phyloP scores from a whole-genome alignment of 441 rosid species.

The Syzygium malaccense region DNA sequence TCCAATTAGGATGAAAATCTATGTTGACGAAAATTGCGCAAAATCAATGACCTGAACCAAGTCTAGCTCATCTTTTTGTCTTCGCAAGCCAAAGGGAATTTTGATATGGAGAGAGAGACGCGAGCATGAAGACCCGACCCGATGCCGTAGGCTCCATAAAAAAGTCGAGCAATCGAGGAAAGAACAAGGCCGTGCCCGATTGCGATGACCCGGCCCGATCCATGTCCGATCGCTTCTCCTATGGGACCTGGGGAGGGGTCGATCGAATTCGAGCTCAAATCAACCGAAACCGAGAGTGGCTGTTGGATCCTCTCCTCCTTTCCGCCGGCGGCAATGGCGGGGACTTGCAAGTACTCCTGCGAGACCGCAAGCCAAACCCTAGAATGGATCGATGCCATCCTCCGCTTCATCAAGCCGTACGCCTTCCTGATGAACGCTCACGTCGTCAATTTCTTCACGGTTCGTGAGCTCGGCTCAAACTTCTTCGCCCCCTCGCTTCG shows the following conservation, averaged over 20 bases:
- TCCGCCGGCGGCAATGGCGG: background rate
- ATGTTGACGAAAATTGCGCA: background rate
- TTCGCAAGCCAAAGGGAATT: background rate
- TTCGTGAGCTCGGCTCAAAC: background rate
- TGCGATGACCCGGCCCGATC: background rate
- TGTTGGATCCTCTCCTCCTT: background rate
- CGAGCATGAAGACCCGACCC: background rate
- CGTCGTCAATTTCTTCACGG: conserved; percentile 79
- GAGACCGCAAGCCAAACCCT: conserved; percentile 47
- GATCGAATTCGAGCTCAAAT: background rate
- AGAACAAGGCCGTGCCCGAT: background rate
- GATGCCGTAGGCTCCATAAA: background rate
- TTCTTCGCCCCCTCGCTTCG: background rate
- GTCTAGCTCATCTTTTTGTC: background rate
- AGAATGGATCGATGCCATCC: conserved; percentile 65
- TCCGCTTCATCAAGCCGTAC: conserved; percentile 49
- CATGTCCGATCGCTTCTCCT: background rate
- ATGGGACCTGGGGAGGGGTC: background rate
- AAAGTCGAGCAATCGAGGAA: background rate
- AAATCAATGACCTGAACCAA: background rate
- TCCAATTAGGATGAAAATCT: background rate
- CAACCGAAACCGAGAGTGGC: background rate
- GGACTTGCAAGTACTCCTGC: conserved; percentile 40
- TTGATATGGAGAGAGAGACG: background rate
- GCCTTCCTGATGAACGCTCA: conserved; percentile 47